A percentile compares a stretch with the other conserved stretches of the same genome.
Conservation (phyloP, 805 yeast species). For the Ogataea saltuana region DNA sequence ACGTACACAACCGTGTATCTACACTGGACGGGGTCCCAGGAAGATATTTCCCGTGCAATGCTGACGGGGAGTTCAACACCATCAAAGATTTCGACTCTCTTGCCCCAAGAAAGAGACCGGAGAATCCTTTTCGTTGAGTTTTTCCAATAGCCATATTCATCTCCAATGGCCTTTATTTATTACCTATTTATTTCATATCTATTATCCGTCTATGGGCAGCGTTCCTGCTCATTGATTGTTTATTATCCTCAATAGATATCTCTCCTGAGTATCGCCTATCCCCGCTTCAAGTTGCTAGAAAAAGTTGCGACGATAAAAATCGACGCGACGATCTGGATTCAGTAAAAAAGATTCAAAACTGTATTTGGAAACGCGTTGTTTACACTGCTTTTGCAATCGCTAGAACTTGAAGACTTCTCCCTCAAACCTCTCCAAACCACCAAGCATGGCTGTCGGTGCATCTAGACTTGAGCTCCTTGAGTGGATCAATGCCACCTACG, state of each 20-base stretch:
- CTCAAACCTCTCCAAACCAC: background rate
- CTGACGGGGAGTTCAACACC: conserved; percentile 29
- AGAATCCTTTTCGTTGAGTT: conserved; percentile 21
- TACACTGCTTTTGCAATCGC: conserved; percentile 7
- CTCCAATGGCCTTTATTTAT: background rate
- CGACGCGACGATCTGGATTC: too few species aligned
- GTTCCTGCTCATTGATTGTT: background rate
- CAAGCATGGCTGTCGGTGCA: conserved; percentile 50
- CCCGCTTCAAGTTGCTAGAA: too few species aligned
- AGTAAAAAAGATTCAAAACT: too few species aligned
- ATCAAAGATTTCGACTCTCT: conserved; percentile 30
- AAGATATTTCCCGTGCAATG: conserved; percentile 30
- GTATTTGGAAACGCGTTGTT: conserved; percentile 17
- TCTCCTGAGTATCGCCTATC: too few species aligned
- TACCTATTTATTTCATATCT: conserved; percentile 8
- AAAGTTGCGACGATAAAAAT: too few species aligned
- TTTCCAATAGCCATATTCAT: background rate
- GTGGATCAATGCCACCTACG: conserved; percentile 80
- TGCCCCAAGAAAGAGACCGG: conserved; percentile 35
- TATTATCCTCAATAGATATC: conserved; percentile 3
- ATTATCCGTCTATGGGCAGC: conserved; percentile 1
- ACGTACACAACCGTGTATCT: conserved; percentile 21
- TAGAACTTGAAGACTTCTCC: background rate
- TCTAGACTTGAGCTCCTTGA: conserved; percentile 79
- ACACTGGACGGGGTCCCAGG: conserved; percentile 36